Base-by-base conservation (phyloP, 192 early-diverging fungal species). In the Coemansia sp. region DNA sequence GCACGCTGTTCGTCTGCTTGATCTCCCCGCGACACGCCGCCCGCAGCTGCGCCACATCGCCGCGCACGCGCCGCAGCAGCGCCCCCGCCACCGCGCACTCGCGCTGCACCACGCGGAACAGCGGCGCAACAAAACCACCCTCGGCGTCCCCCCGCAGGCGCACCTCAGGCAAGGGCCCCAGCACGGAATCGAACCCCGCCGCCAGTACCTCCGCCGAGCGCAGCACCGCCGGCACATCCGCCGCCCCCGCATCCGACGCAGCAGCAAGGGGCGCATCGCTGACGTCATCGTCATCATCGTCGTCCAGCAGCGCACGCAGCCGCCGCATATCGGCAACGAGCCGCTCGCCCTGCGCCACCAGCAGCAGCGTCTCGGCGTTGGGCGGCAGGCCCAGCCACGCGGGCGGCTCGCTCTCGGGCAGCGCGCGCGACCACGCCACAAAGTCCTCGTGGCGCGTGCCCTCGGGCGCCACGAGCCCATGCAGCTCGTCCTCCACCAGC, bases 371-470 rank as follows among this genome's bases (percentile, higher is more conserved):
- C 77, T 99, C 98, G 14, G 98, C 95, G 69, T 95, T 95, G 6
- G 86, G 69, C 24, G 96, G 96, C 57, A 99, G 86, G 9, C 98
- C 95, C 40, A 99, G 85, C 98, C 98, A 99, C 6, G 92, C 89
- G 16, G 98, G 98, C 24, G 98, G 95, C 79, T 99, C 93, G 68
- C 88, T 86, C 37, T 96, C 95, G 1, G 95, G 94, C 63, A 99
- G 70, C 41, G 85, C 85, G 34, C 86, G 82, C 37, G 95, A 93
- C 98, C 98, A 99, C 24, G 87, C 82, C 65, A 95, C 56, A 82
- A 99, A 95, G 64, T 97, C 90, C 4, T 91, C 90, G 50, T 92
- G 79, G 64, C 85, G 86, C 7, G 89, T 95, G 39, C 93, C 95
- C 45, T 98, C 97, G 35, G 98, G 97, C 0, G 90, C 89, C 13